phyloP scores from a whole-genome alignment of 257 asterid species.

The Plantago elongata region DNA sequence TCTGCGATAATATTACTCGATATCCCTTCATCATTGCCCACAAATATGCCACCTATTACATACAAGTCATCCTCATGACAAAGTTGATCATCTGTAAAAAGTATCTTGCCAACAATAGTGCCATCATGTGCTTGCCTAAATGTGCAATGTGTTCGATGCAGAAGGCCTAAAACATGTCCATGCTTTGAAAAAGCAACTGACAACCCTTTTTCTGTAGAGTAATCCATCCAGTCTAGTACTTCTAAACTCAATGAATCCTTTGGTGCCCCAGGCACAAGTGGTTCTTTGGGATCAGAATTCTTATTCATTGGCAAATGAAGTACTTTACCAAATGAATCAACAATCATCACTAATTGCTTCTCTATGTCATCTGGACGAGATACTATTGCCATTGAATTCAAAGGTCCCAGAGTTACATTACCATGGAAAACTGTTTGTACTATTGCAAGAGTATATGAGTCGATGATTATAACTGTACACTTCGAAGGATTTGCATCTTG shows the following conservation, averaged over 20 bases:
- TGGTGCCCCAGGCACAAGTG: constrained; percentile 27
- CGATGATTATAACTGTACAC: constrained; percentile 65
- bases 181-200: constrained; percentile 51
- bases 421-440: constrained; percentile 90
- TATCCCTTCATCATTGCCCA: constrained; percentile 31
- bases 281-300: constrained; percentile 44
- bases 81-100: constrained; percentile 51
- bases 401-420: constrained; percentile 59
- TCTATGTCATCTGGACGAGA: constrained; percentile 44
- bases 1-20: constrained; percentile 36
- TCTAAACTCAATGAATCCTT: constrained; percentile 37
- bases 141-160: constrained; percentile 65
- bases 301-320: constrained; percentile 53
- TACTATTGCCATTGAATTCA: constrained; percentile 63
- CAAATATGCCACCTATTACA: constrained; percentile 61
- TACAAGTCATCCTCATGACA: constrained; percentile 44
- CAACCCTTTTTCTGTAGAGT: constrained; percentile 36
- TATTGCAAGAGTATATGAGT: constrained; percentile 63
- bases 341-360: constrained; percentile 60
- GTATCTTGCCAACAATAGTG: constrained; percentile 53
- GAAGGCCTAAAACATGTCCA: constrained; percentile 57
- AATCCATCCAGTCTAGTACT: constrained; percentile 48
- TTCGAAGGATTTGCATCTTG: constrained; percentile 36
- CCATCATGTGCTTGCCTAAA: constrained; percentile 60
- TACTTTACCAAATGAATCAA: constrained; percentile 74